Evolutionary conservation across 2,329 filamentous ascomycete species (phyloP), one percentile per base, ranked within the genome.

Genomic region (Aspergillus japonicus): DNA sequence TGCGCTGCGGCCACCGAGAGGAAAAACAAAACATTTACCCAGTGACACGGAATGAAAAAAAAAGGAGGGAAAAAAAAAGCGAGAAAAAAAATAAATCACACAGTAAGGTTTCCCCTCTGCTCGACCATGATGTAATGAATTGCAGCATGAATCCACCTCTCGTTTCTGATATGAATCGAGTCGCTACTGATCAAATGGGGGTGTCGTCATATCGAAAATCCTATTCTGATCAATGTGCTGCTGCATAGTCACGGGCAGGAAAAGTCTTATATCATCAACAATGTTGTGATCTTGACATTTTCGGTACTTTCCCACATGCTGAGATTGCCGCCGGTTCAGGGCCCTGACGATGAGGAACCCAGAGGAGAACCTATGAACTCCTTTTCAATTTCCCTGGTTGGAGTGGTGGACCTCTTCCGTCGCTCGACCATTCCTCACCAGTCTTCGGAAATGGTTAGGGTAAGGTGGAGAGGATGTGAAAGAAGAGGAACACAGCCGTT

Each of bases 371-470:
- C 33, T 35, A 35, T 19, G 39, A 58, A 62, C 56, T 59, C 54
- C 55, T 60, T 60, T 66, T 62, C 54, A 42, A 50, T 62, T 58
- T 59, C 49, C 54, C 55, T 56, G 59, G 56, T 49, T 44, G 54
- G 19, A 56, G 44, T 44, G 23, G 50, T 47, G 44, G 66, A 65
- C 64, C 63, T 61, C 55, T 63, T 62, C 61, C 50, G 49, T 52
- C 59, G 56, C 52, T 56, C 56, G 29, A 54, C 51, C 59, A 54
- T 63, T 62, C 53, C 59, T 65, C 54, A n/a, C 39, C 39, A 44
- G n/a, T 56, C 53, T 35, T 29, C 26, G 16, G 39, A 24, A 54
- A 42, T 26, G 35, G 42, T 42, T 39, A 42, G 51, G 39, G 35
- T 54, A 47, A 35, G 10, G 24, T 48, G 42, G 53, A 48, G 19